Evolutionary conservation across 352 stramenopile species (phyloP), one percentile per base, ranked within the genome.

Genomic region (Blastocystis sp.): DNA sequence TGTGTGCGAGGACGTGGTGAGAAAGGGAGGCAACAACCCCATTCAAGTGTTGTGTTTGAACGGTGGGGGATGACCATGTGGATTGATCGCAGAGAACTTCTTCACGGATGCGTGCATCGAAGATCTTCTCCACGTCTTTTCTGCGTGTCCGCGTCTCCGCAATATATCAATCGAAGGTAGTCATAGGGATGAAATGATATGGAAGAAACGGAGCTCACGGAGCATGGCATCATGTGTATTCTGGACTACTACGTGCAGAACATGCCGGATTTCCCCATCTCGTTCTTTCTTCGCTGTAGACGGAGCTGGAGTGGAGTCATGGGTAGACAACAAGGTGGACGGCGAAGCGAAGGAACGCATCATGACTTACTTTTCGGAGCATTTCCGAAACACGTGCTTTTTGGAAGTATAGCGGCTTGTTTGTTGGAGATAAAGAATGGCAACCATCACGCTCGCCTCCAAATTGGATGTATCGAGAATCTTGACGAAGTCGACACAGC

Each of bases 401-500:
- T 59, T 14, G 7, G 51, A 59, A 59, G 2, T 14, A n/a, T n/a
- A n/a, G n/a, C n/a, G n/a, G n/a, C n/a, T n/a, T n/a, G n/a, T n/a
- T n/a, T n/a, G n/a, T n/a, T n/a, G n/a, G n/a, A n/a, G n/a, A n/a
- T n/a, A n/a, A n/a, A n/a, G n/a, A n/a, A n/a, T n/a, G n/a, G n/a
- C n/a, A n/a, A n/a, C n/a, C n/a, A n/a, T n/a, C n/a, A 81, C 36
- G 48, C 48, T 81, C 9, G 69, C 69, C 21, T 49, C 44, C 34
- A 63, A 64, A 32, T 46, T 81, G 21, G 48, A 81, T 81, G 34
- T 81, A n/a, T 65, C 48, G 40, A 81, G 42, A 38, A 63, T 81
- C 48, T 16, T 81, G 21, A 81, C 69, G 40, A 81, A 81, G 16
- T 24, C 18, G 24, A 63, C 69, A 9, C 21, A 32, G 29, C 16